Conservation (phyloP, 805 yeast species). For the Wickerhamomyces alni region DNA sequence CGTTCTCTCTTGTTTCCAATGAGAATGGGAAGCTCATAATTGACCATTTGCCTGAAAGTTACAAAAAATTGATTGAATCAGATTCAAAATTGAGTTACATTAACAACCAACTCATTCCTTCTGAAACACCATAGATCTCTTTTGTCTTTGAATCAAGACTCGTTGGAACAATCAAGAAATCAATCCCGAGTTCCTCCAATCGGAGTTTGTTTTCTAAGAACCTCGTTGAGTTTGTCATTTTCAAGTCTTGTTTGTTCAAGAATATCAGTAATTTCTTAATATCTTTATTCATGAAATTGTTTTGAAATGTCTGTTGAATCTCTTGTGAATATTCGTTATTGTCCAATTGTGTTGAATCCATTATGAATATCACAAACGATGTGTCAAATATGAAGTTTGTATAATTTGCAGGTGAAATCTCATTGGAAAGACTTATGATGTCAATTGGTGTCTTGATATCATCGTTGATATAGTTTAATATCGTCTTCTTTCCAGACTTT, state of each 20-base stretch:
- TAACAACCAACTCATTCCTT: slow-evolving; percentile 24
- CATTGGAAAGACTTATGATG: slow-evolving; percentile 14
- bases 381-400: slow-evolving; percentile 17
- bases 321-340: neutral
- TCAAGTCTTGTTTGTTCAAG: slow-evolving; percentile 17
- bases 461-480: slow-evolving; percentile 9
- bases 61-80: slow-evolving; percentile 23
- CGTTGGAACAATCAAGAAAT: slow-evolving; percentile 15
- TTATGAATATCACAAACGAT: slow-evolving; percentile 12
- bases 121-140: slow-evolving; percentile 18
- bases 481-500: slow-evolving; percentile 15
- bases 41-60: slow-evolving; percentile 22
- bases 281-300: neutral
- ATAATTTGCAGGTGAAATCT: slow-evolving; percentile 14
- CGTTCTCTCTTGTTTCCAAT: slow-evolving; percentile 37
- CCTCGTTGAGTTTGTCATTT: slow-evolving; percentile 2
- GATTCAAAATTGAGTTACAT: slow-evolving; percentile 15
- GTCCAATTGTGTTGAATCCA: slow-evolving; percentile 14
- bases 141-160: slow-evolving; percentile 5
- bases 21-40: slow-evolving; percentile 1
- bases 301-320: neutral
- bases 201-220: slow-evolving; percentile 11
- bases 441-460: slow-evolving; percentile 9
- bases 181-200: slow-evolving; percentile 4
- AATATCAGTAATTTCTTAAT: slow-evolving; percentile 13